Evolutionary conservation across 2,329 filamentous ascomycete species (phyloP), one percentile per base, ranked within the genome.

Genomic region (Boeremia lycopersici): DNA sequence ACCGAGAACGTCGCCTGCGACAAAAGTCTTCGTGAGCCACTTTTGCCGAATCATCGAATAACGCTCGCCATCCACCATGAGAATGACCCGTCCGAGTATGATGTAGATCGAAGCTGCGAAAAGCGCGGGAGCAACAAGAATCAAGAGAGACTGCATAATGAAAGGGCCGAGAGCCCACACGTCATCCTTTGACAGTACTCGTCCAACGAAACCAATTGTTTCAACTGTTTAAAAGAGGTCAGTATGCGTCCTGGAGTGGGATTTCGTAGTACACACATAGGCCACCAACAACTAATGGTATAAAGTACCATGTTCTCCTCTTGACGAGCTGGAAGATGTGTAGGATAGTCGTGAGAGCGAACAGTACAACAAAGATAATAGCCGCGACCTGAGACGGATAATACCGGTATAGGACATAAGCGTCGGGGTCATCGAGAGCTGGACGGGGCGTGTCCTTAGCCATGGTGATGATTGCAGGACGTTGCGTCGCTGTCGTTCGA

Each of bases 51-150:
- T 73, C 25, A 79, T 49, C 4, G 76, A 73, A 39, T 72, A 63
- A 3, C 67, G 39, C 29, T 79, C 78, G 23, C 66, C 78, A 12
- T 75, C 61, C 9, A 76, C 64, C 38, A 71, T 56, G 11, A 73
- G 60, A 29, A 81, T 77, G 43, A 81, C 67, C 1, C 79, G 77
- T 3, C 77, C 78, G 3, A 81, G 72, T n/a, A 73, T 68, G 77
- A 81, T 82, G 62, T 82, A 81, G 26, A 81, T 76, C 1, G 70
- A 72, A 5, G 79, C 79, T n/a, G 79, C 79, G 61, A 77, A 79
- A 4, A 81, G 70, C 0, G 77, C 76, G 2, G 79, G 79, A 0
- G 75, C 78, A 26, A 82, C 67, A 10, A 81, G 74, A 23, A 79
- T 60, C 34, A 79, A 68, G 30, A 79, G 41, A 7, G 41, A 48